Conservation (phyloP, 2,329 filamentous ascomycete genomes). For the Pseudogymnoascus sp. region DNA sequence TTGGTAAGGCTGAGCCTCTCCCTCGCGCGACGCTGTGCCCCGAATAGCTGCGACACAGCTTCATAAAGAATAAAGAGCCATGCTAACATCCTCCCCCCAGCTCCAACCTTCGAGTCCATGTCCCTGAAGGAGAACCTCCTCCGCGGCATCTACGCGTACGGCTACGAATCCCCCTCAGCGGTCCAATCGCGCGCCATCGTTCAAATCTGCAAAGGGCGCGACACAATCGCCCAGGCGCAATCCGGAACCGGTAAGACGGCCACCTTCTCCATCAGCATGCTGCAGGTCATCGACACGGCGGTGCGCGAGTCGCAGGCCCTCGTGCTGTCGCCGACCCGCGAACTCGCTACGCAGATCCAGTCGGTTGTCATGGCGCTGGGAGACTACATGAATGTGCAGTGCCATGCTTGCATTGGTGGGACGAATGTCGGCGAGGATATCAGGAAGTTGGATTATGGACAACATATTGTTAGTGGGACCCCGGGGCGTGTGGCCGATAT, state of each 20-base stretch:
- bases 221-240: conserved; percentile 96
- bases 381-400: conserved; percentile 99
- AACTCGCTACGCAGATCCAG: conserved; percentile 96
- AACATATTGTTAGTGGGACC: conserved; percentile 95
- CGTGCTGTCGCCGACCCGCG: conserved; percentile 89
- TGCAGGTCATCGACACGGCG: conserved; percentile 90
- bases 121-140: conserved; percentile 68
- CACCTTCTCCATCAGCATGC: conserved; percentile 92
- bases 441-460: conserved; percentile 91
- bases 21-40: neutral
- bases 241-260: conserved; percentile 96
- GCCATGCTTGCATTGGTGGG: conserved; percentile 95
- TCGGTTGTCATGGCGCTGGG: conserved; percentile 99
- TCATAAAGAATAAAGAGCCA: neutral
- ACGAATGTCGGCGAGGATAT: conserved; percentile 98
- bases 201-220: conserved; percentile 96
- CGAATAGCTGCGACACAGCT: neutral
- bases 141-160: conserved; percentile 95
- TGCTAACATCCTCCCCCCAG: neutral
- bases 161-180: conserved; percentile 95
- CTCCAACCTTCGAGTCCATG: conserved; percentile 12
- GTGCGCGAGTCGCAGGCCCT: conserved; percentile 90
- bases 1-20: conserved; percentile 1
- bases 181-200: conserved; percentile 98
- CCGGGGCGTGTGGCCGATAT: conserved; percentile 91